A percentile compares a stretch with the other conserved stretches of the same genome.
Evolutionary conservation across 1,284 basidiomycete species (phyloP).

Genomic region (Leccinum angustisporum): DNA sequence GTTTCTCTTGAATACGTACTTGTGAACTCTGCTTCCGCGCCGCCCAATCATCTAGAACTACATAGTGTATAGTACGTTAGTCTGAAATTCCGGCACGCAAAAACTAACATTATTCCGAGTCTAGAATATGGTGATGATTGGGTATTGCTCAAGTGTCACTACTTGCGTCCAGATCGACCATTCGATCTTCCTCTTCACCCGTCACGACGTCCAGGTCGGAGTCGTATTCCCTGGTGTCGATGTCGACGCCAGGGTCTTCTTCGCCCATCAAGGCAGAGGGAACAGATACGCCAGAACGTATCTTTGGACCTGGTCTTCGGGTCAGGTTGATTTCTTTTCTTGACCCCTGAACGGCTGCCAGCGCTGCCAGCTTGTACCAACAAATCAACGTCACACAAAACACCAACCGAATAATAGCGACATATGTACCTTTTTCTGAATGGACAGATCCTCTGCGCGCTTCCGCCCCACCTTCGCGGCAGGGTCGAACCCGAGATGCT

Average conservation of each 20-base stretch:
- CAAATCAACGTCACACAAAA: background rate
- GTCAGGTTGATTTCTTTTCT: slow-evolving; percentile 52
- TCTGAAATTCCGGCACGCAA: background rate
- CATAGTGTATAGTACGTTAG: background rate
- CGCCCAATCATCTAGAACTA: background rate
- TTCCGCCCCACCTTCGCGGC: slow-evolving; percentile 50
- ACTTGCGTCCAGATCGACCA: slow-evolving; percentile 31
- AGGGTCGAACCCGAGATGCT: slow-evolving; percentile 74
- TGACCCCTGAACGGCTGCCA: slow-evolving; percentile 48
- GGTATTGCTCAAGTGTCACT: slow-evolving; percentile 16
- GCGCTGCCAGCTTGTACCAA: slow-evolving; percentile 45
- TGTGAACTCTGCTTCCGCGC: background rate
- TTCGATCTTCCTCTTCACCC: slow-evolving; percentile 8
- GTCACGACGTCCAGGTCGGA: slow-evolving; percentile 16
- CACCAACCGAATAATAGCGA: background rate
- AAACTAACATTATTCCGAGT: background rate
- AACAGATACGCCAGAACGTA: slow-evolving; percentile 49
- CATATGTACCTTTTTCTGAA: slow-evolving; percentile 54
- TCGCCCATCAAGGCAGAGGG: slow-evolving; percentile 28
- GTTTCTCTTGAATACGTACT: background rate
- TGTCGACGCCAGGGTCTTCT: slow-evolving; percentile 5
- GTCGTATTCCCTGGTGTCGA: slow-evolving; percentile 1
- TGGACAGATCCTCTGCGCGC: slow-evolving; percentile 39
- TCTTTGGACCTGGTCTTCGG: slow-evolving; percentile 52
- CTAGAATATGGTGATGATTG: background rate